Conservation (phyloP, 2,329 filamentous ascomycete species). For the Pseudogymnoascus sp. region DNA sequence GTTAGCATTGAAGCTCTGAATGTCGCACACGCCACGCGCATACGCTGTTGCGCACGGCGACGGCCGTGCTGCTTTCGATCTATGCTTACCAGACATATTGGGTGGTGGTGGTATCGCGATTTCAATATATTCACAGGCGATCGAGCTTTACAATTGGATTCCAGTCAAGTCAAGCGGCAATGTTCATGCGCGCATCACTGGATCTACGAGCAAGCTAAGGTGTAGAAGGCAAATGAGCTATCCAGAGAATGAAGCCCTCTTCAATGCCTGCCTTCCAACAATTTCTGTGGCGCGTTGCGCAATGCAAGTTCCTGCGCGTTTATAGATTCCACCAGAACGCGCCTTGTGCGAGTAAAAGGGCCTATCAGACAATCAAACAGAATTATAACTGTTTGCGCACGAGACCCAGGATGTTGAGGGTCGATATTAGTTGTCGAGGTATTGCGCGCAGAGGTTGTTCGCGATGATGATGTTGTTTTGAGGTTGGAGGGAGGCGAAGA, state of each 20-base stretch:
- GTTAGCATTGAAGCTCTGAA: constrained; percentile 17
- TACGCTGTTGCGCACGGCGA: not conserved
- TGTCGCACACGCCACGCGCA: not conserved
- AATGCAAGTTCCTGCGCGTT: constrained; percentile 3
- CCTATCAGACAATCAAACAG: constrained; percentile 4
- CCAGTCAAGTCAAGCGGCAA: constrained; percentile 24
- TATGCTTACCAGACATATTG: constrained; percentile 54
- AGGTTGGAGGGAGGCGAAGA: not conserved
- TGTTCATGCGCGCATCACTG: constrained; percentile 25
- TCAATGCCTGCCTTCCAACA: constrained; percentile 6
- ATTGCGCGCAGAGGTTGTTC: not conserved
- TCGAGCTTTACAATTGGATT: constrained; percentile 22
- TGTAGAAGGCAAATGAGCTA: constrained; percentile 20
- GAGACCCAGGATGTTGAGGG: not conserved
- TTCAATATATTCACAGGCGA: constrained; percentile 17
- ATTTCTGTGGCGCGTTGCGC: constrained; percentile 6
- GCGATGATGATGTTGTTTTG: constrained; percentile 7
- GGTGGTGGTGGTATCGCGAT: constrained; percentile 10
- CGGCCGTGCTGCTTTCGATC: not conserved
- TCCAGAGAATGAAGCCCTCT: constrained; percentile 13
- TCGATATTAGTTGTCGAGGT: not conserved
- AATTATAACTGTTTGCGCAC: constrained; percentile 4
- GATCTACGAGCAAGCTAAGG: constrained; percentile 27
- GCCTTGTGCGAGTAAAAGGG: not conserved
- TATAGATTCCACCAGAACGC: not conserved